Conservation (phyloP, 1,284 basidiomycete species). For the Mycena citricolor region DNA sequence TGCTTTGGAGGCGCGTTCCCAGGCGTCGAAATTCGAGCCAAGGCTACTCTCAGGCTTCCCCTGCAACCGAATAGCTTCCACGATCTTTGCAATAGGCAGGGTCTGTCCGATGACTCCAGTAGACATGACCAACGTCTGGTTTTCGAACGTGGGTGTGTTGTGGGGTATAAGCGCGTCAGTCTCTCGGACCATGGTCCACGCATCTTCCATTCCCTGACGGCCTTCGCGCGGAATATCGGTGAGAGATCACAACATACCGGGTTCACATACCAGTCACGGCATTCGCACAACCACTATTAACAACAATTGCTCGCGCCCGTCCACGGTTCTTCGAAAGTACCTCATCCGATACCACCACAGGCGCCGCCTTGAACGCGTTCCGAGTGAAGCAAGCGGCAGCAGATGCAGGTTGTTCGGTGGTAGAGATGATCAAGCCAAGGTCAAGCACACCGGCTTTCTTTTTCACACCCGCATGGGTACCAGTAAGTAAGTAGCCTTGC, state of each 20-base stretch:
- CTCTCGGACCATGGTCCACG: constrained; percentile 80
- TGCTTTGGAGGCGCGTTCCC: constrained; percentile 84
- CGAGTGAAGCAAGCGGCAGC: constrained; percentile 93
- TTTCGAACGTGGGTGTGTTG: constrained; percentile 25
- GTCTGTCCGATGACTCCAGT: constrained; percentile 97
- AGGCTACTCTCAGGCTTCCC: constrained; percentile 39
- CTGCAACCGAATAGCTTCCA: constrained; percentile 60
- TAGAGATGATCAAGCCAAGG: constrained; percentile 83
- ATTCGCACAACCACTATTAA: constrained; percentile 96
- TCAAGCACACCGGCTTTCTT: constrained; percentile 71
- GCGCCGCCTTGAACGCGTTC: constrained; percentile 96
- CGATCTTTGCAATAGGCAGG: constrained; percentile 84
- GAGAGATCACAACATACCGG: no score
- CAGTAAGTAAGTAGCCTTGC: constrained; percentile 68
- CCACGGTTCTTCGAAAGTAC: constrained; percentile 68
- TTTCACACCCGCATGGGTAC: constrained; percentile 82
- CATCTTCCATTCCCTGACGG: constrained; percentile 79
- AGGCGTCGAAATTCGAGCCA: constrained; percentile 65
- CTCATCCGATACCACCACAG: constrained; percentile 83
- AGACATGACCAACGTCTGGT: constrained; percentile 88
- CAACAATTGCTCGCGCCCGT: constrained; percentile 77
- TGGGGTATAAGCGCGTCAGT: constrained; percentile 67
- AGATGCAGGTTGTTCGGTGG: constrained; percentile 63
- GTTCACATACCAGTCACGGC: constrained; percentile 58
- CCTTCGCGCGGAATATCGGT: constrained; percentile 31